A percentile compares a stretch with the other conserved stretches of the same genome.
These are phyloP conservation scores for Rhodamnia argentea DNA, from an alignment of 345 rosid species.

Conservation along the genomic window DNA sequence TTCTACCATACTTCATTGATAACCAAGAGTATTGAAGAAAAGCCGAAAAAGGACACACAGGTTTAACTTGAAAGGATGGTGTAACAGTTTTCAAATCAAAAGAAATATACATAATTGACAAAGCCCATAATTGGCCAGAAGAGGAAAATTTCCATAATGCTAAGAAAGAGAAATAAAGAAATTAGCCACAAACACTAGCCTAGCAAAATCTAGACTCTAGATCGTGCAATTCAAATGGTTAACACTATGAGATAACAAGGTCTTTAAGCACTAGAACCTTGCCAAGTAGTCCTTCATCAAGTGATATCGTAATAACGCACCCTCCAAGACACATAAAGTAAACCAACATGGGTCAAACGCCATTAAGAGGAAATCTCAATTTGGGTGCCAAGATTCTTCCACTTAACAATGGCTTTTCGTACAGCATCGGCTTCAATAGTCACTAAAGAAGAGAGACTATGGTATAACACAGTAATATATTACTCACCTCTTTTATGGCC, in stretches of 20 bases:
- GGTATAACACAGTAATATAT: neutral
- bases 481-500: neutral
- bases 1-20: neutral
- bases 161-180: neutral
- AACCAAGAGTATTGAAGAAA: neutral
- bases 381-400: neutral
- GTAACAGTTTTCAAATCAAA: neutral
- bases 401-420: neutral
- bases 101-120: neutral
- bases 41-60: neutral
- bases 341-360: neutral
- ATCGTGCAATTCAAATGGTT: neutral
- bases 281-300: neutral
- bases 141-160: neutral
- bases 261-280: neutral
- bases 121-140: neutral
- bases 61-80: neutral
- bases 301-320: neutral
- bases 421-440: neutral
- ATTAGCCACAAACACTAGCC: neutral
- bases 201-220: neutral
- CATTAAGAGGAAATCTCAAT: neutral
- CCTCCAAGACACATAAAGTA: neutral
- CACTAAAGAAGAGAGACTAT: neutral
- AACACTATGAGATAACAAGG: neutral